These are phyloP conservation scores for Pythium plurisporium DNA, from an alignment of 352 stramenopile species.

Conservation along the genomic window DNA sequence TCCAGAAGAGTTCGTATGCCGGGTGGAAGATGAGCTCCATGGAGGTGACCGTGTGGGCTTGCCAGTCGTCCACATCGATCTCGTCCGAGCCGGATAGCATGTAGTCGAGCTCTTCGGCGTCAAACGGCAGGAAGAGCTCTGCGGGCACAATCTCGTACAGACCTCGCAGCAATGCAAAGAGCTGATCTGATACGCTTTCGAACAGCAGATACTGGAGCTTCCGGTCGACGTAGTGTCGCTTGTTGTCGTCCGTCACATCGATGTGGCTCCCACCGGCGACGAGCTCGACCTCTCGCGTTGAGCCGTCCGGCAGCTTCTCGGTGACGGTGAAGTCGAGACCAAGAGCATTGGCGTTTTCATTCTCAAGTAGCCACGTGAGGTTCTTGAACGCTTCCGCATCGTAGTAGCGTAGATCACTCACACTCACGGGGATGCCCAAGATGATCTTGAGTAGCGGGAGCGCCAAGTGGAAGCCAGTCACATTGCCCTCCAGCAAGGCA, in stretches of 20 bases:
- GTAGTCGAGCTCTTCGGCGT: slow-evolving; percentile 97
- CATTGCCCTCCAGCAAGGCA: slow-evolving; percentile 86
- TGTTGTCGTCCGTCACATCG: slow-evolving; percentile 93
- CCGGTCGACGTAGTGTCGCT: slow-evolving; percentile 90
- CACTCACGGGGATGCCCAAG: slow-evolving; percentile 90
- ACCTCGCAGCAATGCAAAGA: slow-evolving; percentile 79
- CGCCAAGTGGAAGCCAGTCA: slow-evolving; percentile 93
- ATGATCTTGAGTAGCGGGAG: slow-evolving; percentile 96
- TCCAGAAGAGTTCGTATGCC: slow-evolving; percentile 15
- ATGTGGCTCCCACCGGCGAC: slow-evolving; percentile 36
- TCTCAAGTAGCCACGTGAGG: slow-evolving; percentile 58
- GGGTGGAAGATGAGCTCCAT: too few species aligned
- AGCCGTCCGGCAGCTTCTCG: slow-evolving; percentile 27
- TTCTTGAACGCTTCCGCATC: slow-evolving; percentile 56
- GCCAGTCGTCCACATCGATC: slow-evolving; percentile 97
- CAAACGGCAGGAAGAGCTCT: slow-evolving; percentile 93
- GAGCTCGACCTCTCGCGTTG: slow-evolving; percentile 49
- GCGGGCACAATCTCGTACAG: slow-evolving; percentile 96
- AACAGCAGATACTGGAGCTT: slow-evolving; percentile 64
- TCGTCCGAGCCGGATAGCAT: slow-evolving; percentile 94
- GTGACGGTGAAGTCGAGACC: slow-evolving; percentile 58
- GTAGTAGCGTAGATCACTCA: slow-evolving; percentile 91
- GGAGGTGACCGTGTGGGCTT: slow-evolving; percentile 89
- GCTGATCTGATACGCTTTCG: slow-evolving; percentile 47
- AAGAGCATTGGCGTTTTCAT: slow-evolving; percentile 48